These are phyloP conservation scores for Diutina sp. DNA, from an alignment of 1,139 yeast genomes.

Conservation along the genomic window DNA sequence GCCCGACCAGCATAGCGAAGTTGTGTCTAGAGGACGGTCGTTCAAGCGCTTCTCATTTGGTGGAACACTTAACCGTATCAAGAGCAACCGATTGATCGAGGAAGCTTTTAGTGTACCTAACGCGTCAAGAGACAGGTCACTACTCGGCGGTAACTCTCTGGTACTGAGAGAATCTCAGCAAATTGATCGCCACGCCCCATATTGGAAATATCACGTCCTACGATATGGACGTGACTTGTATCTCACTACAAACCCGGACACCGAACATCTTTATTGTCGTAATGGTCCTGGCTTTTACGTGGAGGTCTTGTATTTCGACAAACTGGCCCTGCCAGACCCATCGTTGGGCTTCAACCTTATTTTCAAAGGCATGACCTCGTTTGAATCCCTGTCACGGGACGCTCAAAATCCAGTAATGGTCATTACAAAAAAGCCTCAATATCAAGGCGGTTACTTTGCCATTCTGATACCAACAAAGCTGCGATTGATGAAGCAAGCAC, in stretches of 20 bases:
- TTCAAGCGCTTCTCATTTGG: not conserved
- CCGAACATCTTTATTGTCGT: slow-evolving; percentile 40
- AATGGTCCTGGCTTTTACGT: slow-evolving; percentile 46
- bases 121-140: not conserved
- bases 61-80: not conserved
- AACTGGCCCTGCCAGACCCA: slow-evolving; percentile 3
- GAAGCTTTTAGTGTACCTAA: not conserved
- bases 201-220: slow-evolving; percentile 52
- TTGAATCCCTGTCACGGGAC: slow-evolving; percentile 10
- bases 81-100: not conserved
- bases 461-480: slow-evolving; percentile 8
- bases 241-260: slow-evolving; percentile 47
- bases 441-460: slow-evolving; percentile 20
- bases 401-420: slow-evolving; percentile 16
- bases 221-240: slow-evolving; percentile 37
- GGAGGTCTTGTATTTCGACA: slow-evolving; percentile 13
- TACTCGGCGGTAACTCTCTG: not conserved
- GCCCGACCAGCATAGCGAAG: not conserved
- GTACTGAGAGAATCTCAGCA: not conserved
- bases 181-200: slow-evolving; percentile 8
- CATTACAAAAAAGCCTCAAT: slow-evolving; percentile 14
- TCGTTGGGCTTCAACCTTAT: slow-evolving; percentile 16
- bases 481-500: slow-evolving; percentile 1
- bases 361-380: slow-evolving; percentile 19
- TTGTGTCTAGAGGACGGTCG: not conserved